Evolutionary conservation across 2,329 filamentous ascomycete genomes (phyloP), one percentile per base, ranked within the genome.

Genomic region (Gnomoniopsis sp.): DNA sequence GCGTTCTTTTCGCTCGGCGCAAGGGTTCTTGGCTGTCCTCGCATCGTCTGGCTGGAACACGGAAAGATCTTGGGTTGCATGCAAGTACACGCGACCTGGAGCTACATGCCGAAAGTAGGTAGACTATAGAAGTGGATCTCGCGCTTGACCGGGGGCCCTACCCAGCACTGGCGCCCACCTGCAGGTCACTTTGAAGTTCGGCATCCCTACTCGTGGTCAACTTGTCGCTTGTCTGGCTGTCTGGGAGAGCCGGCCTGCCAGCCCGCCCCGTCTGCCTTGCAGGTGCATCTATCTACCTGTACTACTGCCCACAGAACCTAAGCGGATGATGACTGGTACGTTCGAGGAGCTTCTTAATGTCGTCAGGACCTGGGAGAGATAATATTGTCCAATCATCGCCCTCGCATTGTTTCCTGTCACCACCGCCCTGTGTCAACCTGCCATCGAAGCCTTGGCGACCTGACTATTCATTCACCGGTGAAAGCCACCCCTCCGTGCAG

Each of bases 131-230:
- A 41, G 36, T 41, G 36, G 36, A 41, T 41, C 44, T 12, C 44
- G 11, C 19, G 44, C 44, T 49, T 17, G 22, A 14, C 22, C 47
- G 11, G n/a, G 22, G 46, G 38, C 38, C 38, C n/a, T 15, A n/a
- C 34, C 47, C 44, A 19, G 15, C 34, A 46, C 34, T 33, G 49
- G 48, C 38, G 23, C 14, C 55, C 51, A 36, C 51, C 30, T 52
- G 51, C 52, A 61, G 56, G 48, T 58, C 12, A 15, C 38, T 41
- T 3, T 41, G 4, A 61, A 53, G 38, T 59, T 61, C 59, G 59
- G 56, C 57, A 61, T 59, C 59, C 53, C 52, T 52, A 47, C 59
- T 56, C 59, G 52, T 49, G n/a, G 22, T 55, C 57, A 49, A 48
- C 53, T 19, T 19, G 6, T 8, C n/a, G 43, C 6, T 11, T 19